These are phyloP conservation scores for Colletotrichum sp. DNA, from an alignment of 2,329 filamentous ascomycete species.

Conservation along the genomic window DNA sequence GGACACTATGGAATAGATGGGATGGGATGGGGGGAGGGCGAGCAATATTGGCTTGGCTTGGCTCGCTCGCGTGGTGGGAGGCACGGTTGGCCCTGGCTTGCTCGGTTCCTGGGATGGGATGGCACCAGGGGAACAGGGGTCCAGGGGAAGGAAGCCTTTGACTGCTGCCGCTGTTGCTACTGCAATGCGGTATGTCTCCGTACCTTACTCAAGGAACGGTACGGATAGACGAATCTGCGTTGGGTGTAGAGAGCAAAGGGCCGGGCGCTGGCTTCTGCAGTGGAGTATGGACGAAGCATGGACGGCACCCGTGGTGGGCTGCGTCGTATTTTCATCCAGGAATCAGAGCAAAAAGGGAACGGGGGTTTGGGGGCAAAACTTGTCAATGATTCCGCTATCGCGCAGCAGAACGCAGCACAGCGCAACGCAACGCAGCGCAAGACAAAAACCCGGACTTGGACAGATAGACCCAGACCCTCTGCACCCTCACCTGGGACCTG, in stretches of 20 bases:
- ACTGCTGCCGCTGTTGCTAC: not conserved
- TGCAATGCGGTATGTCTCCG: not conserved
- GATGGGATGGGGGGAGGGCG: not conserved
- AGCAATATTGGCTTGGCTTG: constrained; percentile 19
- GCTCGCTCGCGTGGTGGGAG: constrained; percentile 6
- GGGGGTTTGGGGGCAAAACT: not conserved
- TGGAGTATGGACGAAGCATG: constrained; percentile 7
- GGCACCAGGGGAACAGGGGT: constrained; percentile 1
- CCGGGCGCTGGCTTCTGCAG: constrained; percentile 5
- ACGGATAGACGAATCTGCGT: not conserved
- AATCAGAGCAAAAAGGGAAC: not conserved
- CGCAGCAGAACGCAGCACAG: not conserved
- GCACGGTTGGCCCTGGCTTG: constrained; percentile 9
- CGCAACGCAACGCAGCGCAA: not conserved
- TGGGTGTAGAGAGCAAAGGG: not conserved
- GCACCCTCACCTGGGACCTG: not conserved
- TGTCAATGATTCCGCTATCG: not conserved
- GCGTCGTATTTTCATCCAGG: not conserved
- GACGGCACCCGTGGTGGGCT: not conserved
- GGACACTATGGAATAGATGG: not conserved
- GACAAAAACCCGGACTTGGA: not conserved
- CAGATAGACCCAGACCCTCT: not conserved
- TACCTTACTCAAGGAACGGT: not conserved
- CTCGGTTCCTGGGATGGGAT: not conserved
- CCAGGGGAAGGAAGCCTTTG: not conserved